Conservation (phyloP, 2,329 filamentous ascomycete genomes). For the Fusarium solani-melongenae region DNA sequence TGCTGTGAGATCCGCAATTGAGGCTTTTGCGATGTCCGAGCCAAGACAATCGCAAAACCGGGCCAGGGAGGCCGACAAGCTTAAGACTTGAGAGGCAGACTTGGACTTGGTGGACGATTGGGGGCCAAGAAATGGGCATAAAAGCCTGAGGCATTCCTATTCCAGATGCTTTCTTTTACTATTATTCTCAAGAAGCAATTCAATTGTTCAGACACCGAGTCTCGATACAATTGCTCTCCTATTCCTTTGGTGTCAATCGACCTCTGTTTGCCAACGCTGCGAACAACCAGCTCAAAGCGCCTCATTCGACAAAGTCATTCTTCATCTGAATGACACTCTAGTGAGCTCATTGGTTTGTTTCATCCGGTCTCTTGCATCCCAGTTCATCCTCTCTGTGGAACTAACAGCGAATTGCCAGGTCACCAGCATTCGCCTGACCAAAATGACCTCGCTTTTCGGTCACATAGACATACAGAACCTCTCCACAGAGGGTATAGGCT, state of each 20-base stretch:
- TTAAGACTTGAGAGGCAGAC: not conserved
- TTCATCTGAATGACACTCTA: not conserved
- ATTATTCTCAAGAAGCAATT: not conserved
- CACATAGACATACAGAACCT: conserved; percentile 12
- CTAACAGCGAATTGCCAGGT: not conserved
- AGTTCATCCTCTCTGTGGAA: not conserved
- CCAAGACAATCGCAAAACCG: not conserved
- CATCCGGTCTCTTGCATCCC: not conserved
- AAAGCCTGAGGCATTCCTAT: not conserved
- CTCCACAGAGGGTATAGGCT: not conserved
- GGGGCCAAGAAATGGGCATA: not conserved
- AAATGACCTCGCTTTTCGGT: conserved; percentile 13
- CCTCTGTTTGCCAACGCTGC: too few relatives aligned
- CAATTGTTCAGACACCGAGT: not conserved
- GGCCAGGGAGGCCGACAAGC: not conserved
- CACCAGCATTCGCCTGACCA: not conserved
- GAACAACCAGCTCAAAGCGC: not conserved
- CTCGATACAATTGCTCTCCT: not conserved
- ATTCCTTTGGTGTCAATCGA: not conserved
- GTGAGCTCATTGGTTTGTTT: not conserved
- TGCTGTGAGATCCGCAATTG: conserved; percentile 1
- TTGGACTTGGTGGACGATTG: not conserved
- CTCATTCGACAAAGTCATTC: not conserved
- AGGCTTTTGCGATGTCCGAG: not conserved
- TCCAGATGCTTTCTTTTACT: not conserved